These are phyloP conservation scores for Axilococcus clingmanii DNA, from an alignment of 139 green algal species.

Conservation along the genomic window DNA sequence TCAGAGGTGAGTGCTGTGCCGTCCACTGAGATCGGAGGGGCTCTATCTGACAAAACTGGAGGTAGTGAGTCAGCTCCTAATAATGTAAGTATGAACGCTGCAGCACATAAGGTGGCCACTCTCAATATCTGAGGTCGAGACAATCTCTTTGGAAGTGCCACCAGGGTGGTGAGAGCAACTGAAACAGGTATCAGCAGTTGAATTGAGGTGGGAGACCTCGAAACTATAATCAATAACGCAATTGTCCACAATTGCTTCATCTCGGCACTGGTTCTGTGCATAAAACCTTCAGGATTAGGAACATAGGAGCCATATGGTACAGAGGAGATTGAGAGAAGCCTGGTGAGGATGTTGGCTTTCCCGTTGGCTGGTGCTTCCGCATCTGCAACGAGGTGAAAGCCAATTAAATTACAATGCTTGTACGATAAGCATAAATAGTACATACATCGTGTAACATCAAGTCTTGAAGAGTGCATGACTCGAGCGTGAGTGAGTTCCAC, in stretches of 20 bases:
- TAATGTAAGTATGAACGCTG: constrained; percentile 20
- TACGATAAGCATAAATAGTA: no score
- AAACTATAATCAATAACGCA: constrained; percentile 12
- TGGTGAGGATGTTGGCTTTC: neutral
- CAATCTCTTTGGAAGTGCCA: constrained; percentile 14
- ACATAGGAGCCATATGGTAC: constrained; percentile 21
- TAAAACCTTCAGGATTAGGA: constrained; percentile 14
- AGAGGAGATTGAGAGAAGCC: constrained; percentile 6
- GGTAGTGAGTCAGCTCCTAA: neutral
- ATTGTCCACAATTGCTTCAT: constrained; percentile 27
- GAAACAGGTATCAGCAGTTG: constrained; percentile 4
- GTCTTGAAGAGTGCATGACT: no score
- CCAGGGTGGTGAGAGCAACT: neutral
- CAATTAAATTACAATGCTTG: no score
- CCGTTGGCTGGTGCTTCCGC: no score
- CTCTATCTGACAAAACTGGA: constrained; percentile 13
- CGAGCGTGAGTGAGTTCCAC: no score
- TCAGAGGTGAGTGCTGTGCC: neutral
- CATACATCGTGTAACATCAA: no score
- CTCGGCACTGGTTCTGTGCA: constrained; percentile 18
- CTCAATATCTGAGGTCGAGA: constrained; percentile 21
- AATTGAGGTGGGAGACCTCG: neutral
- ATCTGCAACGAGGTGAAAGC: no score
- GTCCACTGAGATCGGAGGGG: neutral
- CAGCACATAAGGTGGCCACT: constrained; percentile 9